Percentiles rank a stretch among this genome's conserved stretches.
phyloP scores from a whole-genome alignment of 768 basidiomycete genomes.

The Gelatoporia subvermispora region DNA sequence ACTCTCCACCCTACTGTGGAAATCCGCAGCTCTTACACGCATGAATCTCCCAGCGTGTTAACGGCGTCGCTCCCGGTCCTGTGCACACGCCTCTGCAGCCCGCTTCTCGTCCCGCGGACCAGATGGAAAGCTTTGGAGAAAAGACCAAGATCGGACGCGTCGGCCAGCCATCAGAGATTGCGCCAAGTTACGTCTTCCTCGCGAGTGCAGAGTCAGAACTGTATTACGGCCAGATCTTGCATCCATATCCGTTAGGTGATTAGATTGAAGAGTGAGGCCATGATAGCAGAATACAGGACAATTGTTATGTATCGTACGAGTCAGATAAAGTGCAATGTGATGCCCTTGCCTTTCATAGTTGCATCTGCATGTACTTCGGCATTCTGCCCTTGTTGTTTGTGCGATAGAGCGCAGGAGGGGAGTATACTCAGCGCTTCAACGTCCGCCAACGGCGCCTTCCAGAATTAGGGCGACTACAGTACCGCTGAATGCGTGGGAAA shows the following conservation, averaged over 20 bases:
- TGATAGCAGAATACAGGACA: no score
- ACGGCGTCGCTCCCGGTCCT: conserved; percentile 39
- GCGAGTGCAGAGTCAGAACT: conserved; percentile 27
- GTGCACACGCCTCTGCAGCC: conserved; percentile 58
- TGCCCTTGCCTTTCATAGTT: no score
- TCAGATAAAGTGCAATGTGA: no score
- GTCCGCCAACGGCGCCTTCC: no score
- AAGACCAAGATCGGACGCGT: conserved; percentile 44
- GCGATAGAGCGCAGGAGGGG: no score
- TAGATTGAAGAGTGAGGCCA: no score
- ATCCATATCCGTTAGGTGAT: conserved; percentile 18
- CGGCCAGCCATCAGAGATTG: conserved; percentile 50
- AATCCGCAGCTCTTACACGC: neutral
- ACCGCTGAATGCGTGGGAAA: no score
- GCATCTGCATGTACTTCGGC: no score
- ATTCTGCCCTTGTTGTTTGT: no score
- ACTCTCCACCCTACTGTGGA: conserved; percentile 24
- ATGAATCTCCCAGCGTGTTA: conserved; percentile 7
- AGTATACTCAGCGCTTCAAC: no score
- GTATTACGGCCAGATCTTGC: conserved; percentile 18
- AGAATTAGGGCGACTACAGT: no score
- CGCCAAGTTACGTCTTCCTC: conserved; percentile 52
- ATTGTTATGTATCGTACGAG: no score
- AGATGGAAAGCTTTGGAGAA: conserved; percentile 52
- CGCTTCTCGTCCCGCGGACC: conserved; percentile 44